phyloP scores from a whole-genome alignment of 352 stramenopile genomes.

The Globisporangium rhizosaccharum region DNA sequence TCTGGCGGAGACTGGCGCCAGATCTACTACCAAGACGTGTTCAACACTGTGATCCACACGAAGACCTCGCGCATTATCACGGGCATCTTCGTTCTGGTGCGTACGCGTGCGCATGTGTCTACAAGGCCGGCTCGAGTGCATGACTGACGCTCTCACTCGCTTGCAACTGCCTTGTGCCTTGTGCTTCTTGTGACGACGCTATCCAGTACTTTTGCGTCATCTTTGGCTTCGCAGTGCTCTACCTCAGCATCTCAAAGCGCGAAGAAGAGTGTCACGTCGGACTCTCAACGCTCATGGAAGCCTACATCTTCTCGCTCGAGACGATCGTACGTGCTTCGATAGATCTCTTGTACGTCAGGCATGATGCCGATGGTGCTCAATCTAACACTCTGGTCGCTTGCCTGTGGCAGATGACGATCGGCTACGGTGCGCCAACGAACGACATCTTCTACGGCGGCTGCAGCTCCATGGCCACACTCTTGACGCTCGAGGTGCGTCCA shows the following conservation, averaged over 20 bases:
- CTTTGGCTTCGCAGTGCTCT: constrained; percentile 73
- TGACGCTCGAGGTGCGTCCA: constrained; percentile 60
- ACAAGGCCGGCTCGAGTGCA: too few relatives aligned
- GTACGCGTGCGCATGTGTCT: not conserved
- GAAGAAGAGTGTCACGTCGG: constrained; percentile 69
- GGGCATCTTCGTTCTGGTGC: constrained; percentile 69
- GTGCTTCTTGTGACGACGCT: too few relatives aligned
- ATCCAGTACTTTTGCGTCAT: constrained; percentile 82
- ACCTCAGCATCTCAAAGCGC: constrained; percentile 59
- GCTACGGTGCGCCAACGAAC: constrained; percentile 79
- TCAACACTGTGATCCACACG: constrained; percentile 87
- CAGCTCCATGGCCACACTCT: constrained; percentile 65
- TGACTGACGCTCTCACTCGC: not conserved
- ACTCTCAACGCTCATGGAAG: constrained; percentile 66
- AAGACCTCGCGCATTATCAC: constrained; percentile 73
- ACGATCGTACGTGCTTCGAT: constrained; percentile 55
- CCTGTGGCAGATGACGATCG: constrained; percentile 76
- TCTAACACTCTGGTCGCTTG: not conserved
- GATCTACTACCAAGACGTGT: constrained; percentile 83
- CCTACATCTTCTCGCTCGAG: constrained; percentile 85
- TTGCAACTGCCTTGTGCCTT: not conserved
- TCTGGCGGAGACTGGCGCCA: constrained; percentile 73
- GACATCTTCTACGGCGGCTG: constrained; percentile 88
- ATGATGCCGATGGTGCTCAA: not conserved
- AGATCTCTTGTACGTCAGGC: not conserved